Conservation (phyloP, 2,329 filamentous ascomycete species). For the Aspergillus sp. region DNA sequence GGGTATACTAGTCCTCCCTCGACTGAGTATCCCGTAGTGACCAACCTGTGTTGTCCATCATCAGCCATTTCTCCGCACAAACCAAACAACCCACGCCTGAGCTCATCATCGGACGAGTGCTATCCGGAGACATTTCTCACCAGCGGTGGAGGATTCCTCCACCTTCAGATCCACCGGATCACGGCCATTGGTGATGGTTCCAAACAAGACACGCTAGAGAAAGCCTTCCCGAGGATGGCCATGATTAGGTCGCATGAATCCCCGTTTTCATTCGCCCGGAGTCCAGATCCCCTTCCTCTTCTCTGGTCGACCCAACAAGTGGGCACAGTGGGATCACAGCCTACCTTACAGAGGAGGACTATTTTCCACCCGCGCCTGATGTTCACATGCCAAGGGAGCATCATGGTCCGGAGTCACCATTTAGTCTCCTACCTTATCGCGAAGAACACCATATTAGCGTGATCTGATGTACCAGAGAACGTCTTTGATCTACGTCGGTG, state of each 20-base stretch:
- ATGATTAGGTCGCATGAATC: background rate
- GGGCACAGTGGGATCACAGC: too few relatives aligned
- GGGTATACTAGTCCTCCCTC: too few relatives aligned
- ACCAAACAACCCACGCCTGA: conserved; percentile 3
- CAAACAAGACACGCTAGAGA: background rate
- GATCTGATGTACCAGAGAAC: too few relatives aligned
- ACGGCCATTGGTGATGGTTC: conserved; percentile 10
- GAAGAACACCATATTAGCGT: too few relatives aligned
- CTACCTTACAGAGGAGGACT: too few relatives aligned
- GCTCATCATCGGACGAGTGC: conserved; percentile 8
- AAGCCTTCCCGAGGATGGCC: background rate
- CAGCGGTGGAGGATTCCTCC: conserved; percentile 11
- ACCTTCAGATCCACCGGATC: conserved; percentile 15
- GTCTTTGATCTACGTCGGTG: too few relatives aligned
- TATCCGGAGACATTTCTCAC: conserved; percentile 18
- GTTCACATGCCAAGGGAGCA: too few relatives aligned
- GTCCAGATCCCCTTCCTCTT: background rate
- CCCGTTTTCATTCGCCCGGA: background rate
- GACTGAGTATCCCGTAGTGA: too few relatives aligned
- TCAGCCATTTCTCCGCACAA: conserved; percentile 12
- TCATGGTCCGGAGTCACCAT: too few relatives aligned
- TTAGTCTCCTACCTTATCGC: too few relatives aligned
- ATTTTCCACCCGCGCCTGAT: too few relatives aligned
- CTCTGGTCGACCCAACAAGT: background rate
- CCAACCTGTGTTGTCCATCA: background rate